Base-by-base conservation (phyloP, 306 rosid species). In the Sechiopsis laciniata region DNA sequence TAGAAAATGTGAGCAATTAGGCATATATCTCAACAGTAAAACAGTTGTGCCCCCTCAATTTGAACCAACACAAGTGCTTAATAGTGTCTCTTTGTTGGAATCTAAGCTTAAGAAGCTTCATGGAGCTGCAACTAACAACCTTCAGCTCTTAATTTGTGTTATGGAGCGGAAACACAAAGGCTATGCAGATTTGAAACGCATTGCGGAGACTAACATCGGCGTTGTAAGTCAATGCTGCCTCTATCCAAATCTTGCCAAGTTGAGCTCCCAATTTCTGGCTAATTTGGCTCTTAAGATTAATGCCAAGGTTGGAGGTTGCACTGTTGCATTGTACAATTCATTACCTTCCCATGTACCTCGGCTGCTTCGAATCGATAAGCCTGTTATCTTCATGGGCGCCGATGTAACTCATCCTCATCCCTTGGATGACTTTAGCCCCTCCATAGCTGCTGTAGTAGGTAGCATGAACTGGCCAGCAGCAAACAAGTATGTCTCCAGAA, bases 391-490 rank as follows among this genome's bases (percentile, higher is more conserved):
- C 76, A 85, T 95, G 97, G 99, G 99, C 1, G 99, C 99, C 2
- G 99, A 95, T 76, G 99, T 95, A 12, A 95, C 99, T 26, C 99
- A 91, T 80, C 99, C 97, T 40, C 99, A 95, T 74, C 99, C 99
- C 16, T 93, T 95, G n/a, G 99, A 95, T 74, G 99, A 95, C 75
- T 84, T 76, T 13, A 95, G 99, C 80, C 99, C 99, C 52, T 95
- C 99, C 13, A 89, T 95, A 40, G 97, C 97, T 19, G 99, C 99
- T 63, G 99, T 95, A 55, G 99, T 95, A 76, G 91, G 96, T 9
- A 95, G 99, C 89, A 87, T 91, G 96, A 95, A 95, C 55, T 95
- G 99, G 99, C 99, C 99, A 8, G 87, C 96, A 56, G 97, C 99
- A 35, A 95, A 91, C 88, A 95, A 89, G 81, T 95, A 95, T 9